These are phyloP conservation scores for Erythrophleum ivorense DNA, from an alignment of 331 rosid genomes.

Conservation along the genomic window DNA sequence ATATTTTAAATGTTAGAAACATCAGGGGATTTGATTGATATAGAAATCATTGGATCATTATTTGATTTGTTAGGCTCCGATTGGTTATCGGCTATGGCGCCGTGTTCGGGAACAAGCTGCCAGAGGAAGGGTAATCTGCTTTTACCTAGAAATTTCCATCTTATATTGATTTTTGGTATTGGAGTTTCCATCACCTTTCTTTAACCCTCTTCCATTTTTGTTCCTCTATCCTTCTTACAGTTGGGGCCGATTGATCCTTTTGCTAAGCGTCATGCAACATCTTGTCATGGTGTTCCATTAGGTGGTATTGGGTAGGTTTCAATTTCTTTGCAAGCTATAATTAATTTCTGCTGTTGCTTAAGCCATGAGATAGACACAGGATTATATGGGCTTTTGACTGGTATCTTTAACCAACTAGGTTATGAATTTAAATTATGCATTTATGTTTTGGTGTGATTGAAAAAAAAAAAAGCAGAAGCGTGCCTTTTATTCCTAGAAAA, in stretches of 20 bases:
- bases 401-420: constrained; percentile 20
- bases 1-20: constrained; percentile 24
- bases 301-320: constrained; percentile 89
- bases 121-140: constrained; percentile 68
- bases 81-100: constrained; percentile 73
- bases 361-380: constrained; percentile 24
- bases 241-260: constrained; percentile 65
- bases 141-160: constrained; percentile 20
- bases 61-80: constrained; percentile 71
- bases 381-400: constrained; percentile 11
- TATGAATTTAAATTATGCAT: not conserved
- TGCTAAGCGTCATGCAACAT: constrained; percentile 57
- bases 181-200: constrained; percentile 37
- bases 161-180: constrained; percentile 31
- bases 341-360: constrained; percentile 21
- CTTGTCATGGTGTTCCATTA: constrained; percentile 77
- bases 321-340: constrained; percentile 19
- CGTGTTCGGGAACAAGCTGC: constrained; percentile 66
- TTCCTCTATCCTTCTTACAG: constrained; percentile 51
- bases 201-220: not conserved
- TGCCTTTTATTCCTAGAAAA: constrained; percentile 8
- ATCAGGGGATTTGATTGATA: constrained; percentile 7
- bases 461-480: not conserved
- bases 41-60: constrained; percentile 35
- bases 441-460: not conserved